Percentiles rank a stretch among this genome's conserved stretches.
These are phyloP conservation scores for Zymoseptoria brevis DNA, from an alignment of 2,329 filamentous ascomycete species.

Conservation along the genomic window DNA sequence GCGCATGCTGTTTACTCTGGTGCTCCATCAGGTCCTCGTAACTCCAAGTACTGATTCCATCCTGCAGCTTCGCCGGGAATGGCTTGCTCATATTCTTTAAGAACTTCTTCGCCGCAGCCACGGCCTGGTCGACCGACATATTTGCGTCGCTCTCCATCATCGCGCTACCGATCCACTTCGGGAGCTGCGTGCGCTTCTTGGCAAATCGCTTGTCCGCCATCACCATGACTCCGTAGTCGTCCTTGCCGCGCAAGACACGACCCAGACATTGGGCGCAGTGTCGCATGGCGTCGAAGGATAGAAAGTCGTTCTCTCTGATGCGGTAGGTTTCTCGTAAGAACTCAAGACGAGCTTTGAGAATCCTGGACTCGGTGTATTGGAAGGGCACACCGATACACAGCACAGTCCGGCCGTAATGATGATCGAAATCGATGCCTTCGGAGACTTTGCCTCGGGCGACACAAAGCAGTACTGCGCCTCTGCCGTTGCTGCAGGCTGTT, in stretches of 20 bases:
- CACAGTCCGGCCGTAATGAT: conserved; percentile 94
- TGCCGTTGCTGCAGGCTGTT: conserved; percentile 93
- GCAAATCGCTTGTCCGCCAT: conserved; percentile 88
- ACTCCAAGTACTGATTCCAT: conserved; percentile 90
- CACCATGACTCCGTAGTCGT: conserved; percentile 99
- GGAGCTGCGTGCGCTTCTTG: conserved; percentile 82
- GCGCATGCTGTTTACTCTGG: conserved; percentile 65
- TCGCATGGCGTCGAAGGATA: conserved; percentile 99
- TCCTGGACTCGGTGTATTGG: conserved; percentile 96
- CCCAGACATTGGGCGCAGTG: conserved; percentile 95
- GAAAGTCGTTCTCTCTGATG: conserved; percentile 92
- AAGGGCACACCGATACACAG: conserved; percentile 95
- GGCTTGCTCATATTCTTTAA: conserved; percentile 86
- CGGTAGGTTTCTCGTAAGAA: conserved; percentile 96
- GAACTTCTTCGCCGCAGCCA: conserved; percentile 82
- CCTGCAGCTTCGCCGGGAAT: conserved; percentile 72
- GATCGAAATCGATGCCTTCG: conserved; percentile 98
- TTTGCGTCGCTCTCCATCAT: conserved; percentile 80
- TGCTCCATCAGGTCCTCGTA: conserved; percentile 68
- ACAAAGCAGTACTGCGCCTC: conserved; percentile 85
- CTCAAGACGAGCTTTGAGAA: conserved; percentile 88
- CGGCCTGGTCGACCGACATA: conserved; percentile 90
- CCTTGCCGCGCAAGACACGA: conserved; percentile 88
- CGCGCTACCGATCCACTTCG: conserved; percentile 93
- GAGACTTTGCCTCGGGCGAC: conserved; percentile 96